phyloP scores from a whole-genome alignment of 2,329 filamentous ascomycete species.

The Sarocladium brachiariae region DNA sequence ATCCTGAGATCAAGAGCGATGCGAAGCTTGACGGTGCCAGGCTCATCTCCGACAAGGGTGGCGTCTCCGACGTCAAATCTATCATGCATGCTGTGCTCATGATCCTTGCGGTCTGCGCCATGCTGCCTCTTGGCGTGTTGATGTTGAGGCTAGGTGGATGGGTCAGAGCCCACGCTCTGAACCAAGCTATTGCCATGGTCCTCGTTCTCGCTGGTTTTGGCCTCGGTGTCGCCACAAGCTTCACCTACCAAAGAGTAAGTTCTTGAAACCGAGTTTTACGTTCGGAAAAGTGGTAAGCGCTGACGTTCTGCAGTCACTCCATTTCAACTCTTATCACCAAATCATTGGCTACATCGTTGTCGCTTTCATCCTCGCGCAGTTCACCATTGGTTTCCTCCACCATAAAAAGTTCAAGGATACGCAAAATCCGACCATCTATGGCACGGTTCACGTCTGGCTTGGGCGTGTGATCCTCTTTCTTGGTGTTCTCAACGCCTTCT shows the following conservation, averaged over 20 bases:
- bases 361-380: conserved; percentile 44
- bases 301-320: conserved; percentile 35
- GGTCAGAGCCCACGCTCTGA: conserved; percentile 47
- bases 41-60: not conserved
- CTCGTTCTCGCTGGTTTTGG: conserved; percentile 42
- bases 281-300: not conserved
- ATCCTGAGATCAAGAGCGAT: conserved; percentile 32
- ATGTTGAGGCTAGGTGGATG: conserved; percentile 44
- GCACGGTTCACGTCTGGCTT: conserved; percentile 49
- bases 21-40: conserved; percentile 23
- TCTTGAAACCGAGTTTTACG: not conserved
- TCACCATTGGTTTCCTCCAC: conserved; percentile 48
- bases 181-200: conserved; percentile 43
- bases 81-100: conserved; percentile 44
- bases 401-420: conserved; percentile 47
- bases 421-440: conserved; percentile 40
- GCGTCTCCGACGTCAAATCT: conserved; percentile 20
- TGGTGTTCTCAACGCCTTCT: conserved; percentile 49
- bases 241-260: conserved; percentile 49
- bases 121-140: conserved; percentile 50
- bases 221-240: conserved; percentile 46
- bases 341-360: conserved; percentile 51
- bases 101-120: conserved; percentile 46
- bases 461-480: conserved; percentile 47
- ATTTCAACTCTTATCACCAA: conserved; percentile 48